phyloP scores from a whole-genome alignment of 306 rosid species.

The Acacia crassicarpa region DNA sequence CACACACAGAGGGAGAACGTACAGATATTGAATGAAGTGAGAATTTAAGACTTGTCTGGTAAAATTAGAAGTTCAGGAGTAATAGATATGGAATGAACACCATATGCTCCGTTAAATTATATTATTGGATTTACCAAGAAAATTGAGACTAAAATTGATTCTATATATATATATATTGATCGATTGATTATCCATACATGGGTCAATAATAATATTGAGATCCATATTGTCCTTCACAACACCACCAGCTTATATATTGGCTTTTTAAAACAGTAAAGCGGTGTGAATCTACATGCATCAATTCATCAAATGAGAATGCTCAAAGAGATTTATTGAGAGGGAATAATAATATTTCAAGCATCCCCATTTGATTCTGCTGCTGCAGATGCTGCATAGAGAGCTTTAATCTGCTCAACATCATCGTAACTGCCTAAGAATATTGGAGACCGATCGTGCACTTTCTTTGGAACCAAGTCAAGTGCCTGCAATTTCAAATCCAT shows the following conservation, averaged over 20 bases:
- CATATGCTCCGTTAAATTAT: no score
- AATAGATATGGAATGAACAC: no score
- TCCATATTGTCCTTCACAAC: neutral
- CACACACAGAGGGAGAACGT: no score
- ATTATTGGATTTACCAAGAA: no score
- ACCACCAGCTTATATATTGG: neutral
- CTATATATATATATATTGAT: no score
- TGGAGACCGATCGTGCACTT: slow-evolving; percentile 81
- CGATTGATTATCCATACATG: no score
- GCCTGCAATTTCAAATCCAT: slow-evolving; percentile 49
- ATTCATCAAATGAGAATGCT: neutral
- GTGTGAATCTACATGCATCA: neutral
- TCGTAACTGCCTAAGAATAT: slow-evolving; percentile 82
- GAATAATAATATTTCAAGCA: slow-evolving; percentile 19
- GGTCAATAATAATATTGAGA: no score
- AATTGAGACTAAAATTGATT: no score
- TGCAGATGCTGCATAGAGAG: slow-evolving; percentile 48
- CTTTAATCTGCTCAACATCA: slow-evolving; percentile 76
- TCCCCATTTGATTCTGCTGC: slow-evolving; percentile 25
- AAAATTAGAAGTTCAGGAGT: no score
- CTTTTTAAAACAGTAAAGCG: neutral
- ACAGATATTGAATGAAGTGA: no score
- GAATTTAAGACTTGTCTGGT: no score
- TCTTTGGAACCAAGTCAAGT: slow-evolving; percentile 75
- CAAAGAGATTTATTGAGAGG: neutral